Percentiles rank a stretch among this genome's conserved stretches.
Evolutionary conservation across 352 stramenopile species (phyloP).

Genomic region (Globisporangium emineosum): DNA sequence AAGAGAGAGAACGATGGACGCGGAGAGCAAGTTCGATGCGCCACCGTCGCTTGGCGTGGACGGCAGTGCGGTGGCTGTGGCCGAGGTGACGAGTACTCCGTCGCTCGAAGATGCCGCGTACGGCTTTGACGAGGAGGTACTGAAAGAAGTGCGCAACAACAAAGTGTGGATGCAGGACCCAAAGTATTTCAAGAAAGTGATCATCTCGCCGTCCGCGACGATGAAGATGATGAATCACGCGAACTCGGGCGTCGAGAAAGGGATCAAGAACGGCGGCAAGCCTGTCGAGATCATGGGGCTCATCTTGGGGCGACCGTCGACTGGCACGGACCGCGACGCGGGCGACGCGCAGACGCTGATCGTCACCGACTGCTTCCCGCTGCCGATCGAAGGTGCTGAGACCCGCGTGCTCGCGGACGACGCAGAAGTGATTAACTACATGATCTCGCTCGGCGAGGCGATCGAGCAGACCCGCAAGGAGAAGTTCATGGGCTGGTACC

Average conservation of each 20-base stretch:
- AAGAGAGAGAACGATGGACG: constrained; percentile 11
- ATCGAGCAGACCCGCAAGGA: constrained; percentile 94
- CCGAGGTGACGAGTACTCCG: constrained; percentile 6
- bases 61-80: constrained; percentile 9
- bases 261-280: constrained; percentile 94
- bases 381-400: constrained; percentile 96
- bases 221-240: constrained; percentile 99
- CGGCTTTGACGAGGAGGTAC: constrained; percentile 78
- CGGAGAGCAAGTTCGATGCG: constrained; percentile 12
- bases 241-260: constrained; percentile 97
- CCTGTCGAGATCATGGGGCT: constrained; percentile 99
- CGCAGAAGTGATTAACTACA: constrained; percentile 98
- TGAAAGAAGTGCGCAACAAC: constrained; percentile 84
- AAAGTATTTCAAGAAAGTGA: constrained; percentile 96
- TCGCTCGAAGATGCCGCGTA: constrained; percentile 67
- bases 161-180: constrained; percentile 90
- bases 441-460: constrained; percentile 97
- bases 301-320: constrained; percentile 92
- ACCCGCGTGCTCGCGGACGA: constrained; percentile 97
- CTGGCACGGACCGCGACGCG: constrained; percentile 80
- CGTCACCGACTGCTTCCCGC: constrained; percentile 97
- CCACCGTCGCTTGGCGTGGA: constrained; percentile 1
- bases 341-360: constrained; percentile 91
- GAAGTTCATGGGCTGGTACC: constrained; percentile 99
- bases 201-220: constrained; percentile 89